phyloP scores from a whole-genome alignment of 208 protist species.

The Leishmania major region DNA sequence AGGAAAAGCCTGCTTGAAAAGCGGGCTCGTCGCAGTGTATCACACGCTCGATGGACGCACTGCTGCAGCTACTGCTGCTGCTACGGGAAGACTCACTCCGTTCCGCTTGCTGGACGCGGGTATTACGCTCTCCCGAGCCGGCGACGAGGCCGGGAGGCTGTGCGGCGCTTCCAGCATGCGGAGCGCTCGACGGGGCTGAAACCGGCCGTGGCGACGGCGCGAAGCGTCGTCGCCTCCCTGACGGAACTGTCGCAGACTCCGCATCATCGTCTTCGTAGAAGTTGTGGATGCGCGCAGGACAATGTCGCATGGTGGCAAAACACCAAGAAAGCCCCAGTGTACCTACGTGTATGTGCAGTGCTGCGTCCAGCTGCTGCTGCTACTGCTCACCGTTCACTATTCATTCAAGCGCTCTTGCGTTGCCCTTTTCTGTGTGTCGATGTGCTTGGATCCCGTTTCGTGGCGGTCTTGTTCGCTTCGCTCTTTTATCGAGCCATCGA shows the following conservation, averaged over 20 bases:
- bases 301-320: slow-evolving; percentile 12
- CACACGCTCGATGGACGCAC: slow-evolving; percentile 26
- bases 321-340: neutral
- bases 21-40: slow-evolving; percentile 6
- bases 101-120: neutral
- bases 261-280: slow-evolving; percentile 28
- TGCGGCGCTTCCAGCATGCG: neutral
- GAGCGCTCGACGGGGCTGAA: neutral
- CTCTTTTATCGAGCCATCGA: neutral
- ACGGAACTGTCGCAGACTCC: neutral
- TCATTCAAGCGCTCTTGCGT: neutral
- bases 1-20: neutral
- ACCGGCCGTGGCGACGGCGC: neutral
- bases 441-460: neutral
- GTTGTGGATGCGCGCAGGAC: slow-evolving; percentile 12
- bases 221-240: neutral
- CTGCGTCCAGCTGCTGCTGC: neutral
- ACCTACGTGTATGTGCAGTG: neutral
- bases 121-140: neutral
- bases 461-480: neutral
- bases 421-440: neutral
- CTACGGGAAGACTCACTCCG: neutral
- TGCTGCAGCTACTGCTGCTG: slow-evolving; percentile 11
- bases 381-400: neutral
- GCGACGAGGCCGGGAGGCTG: neutral